Evolutionary conservation across 2,329 filamentous ascomycete species (phyloP).

Genomic region (Aspergillus chevalieri): DNA sequence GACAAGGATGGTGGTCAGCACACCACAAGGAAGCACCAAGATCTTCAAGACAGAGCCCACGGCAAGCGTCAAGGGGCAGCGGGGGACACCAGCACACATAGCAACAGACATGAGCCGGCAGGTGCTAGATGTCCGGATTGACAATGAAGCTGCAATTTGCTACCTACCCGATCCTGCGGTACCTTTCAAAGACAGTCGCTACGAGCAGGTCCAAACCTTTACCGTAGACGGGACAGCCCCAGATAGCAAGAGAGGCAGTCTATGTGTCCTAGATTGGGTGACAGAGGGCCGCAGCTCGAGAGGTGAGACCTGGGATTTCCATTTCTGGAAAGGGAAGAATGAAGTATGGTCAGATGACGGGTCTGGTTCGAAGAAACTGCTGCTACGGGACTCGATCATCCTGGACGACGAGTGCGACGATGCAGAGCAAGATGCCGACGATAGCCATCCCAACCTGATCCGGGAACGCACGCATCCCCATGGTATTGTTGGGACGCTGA

Average conservation of each 20-base stretch:
- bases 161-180: slow-evolving; percentile 88
- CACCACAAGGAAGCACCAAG: slow-evolving; percentile 77
- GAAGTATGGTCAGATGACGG: slow-evolving; percentile 55
- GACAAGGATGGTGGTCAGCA: slow-evolving; percentile 60
- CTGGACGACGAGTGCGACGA: slow-evolving; percentile 53
- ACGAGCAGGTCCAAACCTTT: slow-evolving; percentile 79
- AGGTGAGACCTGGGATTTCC: slow-evolving; percentile 83
- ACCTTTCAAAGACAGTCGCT: slow-evolving; percentile 77
- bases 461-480: slow-evolving; percentile 64
- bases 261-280: slow-evolving; percentile 92
- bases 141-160: slow-evolving; percentile 47
- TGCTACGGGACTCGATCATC: slow-evolving; percentile 80
- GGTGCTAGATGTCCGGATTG: slow-evolving; percentile 44
- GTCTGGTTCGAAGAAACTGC: slow-evolving; percentile 50
- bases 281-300: slow-evolving; percentile 77
- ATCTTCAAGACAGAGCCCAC: slow-evolving; percentile 70
- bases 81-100: slow-evolving; percentile 34
- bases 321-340: slow-evolving; percentile 73
- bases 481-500: slow-evolving; percentile 75
- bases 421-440: slow-evolving; percentile 14
- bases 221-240: slow-evolving; percentile 44
- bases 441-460: slow-evolving; percentile 21
- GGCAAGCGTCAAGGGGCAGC: slow-evolving; percentile 19
- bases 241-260: slow-evolving; percentile 41
- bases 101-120: slow-evolving; percentile 42